Evolutionary conservation across 2,329 filamentous ascomycete species (phyloP).

Genomic region (Tolypocladium tundrense): DNA sequence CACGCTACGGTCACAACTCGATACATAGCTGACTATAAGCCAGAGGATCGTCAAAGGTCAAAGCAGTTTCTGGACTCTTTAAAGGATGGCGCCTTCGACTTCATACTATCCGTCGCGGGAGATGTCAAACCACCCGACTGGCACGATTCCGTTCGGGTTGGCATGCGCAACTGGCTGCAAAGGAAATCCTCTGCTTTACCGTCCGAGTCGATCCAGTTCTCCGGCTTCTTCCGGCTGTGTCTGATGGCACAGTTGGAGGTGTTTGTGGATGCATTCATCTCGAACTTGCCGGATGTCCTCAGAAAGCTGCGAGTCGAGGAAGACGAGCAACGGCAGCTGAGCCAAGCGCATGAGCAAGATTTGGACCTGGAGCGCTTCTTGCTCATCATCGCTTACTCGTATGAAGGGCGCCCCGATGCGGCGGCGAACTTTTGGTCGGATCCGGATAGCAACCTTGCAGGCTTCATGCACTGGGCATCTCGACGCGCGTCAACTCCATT

Average conservation of each 20-base stretch:
- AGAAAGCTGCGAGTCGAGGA: constrained; percentile 79
- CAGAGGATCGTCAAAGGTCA: constrained; percentile 60
- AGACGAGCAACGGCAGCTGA: constrained; percentile 70
- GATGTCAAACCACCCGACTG: constrained; percentile 74
- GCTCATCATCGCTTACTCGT: constrained; percentile 84
- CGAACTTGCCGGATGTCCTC: constrained; percentile 87
- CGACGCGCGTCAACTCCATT: constrained; percentile 90
- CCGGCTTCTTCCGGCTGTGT: constrained; percentile 59
- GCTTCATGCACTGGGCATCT: constrained; percentile 96
- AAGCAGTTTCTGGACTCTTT: constrained; percentile 66
- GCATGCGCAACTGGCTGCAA: constrained; percentile 73
- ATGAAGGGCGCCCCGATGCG: constrained; percentile 74
- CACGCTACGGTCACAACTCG: too few relatives aligned
- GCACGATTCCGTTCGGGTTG: constrained; percentile 77
- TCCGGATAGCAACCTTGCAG: constrained; percentile 83
- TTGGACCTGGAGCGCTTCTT: constrained; percentile 81
- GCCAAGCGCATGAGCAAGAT: constrained; percentile 54
- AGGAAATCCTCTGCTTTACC: constrained; percentile 64
- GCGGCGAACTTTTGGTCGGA: constrained; percentile 88
- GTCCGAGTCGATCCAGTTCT: constrained; percentile 58
- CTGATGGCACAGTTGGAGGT: constrained; percentile 75
- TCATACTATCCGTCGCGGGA: constrained; percentile 74
- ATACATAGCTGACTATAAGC: constrained; percentile 13
- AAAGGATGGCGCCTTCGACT: constrained; percentile 86
- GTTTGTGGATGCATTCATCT: constrained; percentile 87